These are phyloP conservation scores for Penium margaritaceum DNA, from an alignment of 139 green algal genomes.

Conservation along the genomic window DNA sequence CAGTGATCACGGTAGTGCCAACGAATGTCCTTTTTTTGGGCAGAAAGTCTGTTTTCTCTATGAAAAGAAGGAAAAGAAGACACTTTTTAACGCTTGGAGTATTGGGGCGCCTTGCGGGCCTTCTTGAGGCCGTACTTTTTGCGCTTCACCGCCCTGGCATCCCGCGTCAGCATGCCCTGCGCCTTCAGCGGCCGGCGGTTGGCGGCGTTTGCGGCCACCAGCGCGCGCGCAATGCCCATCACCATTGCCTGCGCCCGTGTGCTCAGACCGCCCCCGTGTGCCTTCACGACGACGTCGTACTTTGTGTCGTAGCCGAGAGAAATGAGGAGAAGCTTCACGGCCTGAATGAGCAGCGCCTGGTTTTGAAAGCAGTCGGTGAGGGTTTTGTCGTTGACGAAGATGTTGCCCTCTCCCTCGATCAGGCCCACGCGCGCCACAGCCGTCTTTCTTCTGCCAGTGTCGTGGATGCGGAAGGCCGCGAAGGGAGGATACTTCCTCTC, in stretches of 20 bases:
- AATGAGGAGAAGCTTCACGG: conserved; percentile 5
- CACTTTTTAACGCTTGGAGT: conserved; percentile 61
- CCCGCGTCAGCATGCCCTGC: conserved; percentile 43
- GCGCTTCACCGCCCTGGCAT: conserved; percentile 50
- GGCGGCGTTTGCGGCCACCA: conserved; percentile 12
- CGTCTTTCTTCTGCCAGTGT: conserved; percentile 19
- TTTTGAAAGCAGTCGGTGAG: conserved; percentile 22
- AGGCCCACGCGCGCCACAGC: conserved; percentile 21
- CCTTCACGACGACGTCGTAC: conserved; percentile 28
- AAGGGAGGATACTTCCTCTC: conserved; percentile 12
- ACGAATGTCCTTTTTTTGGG: too few relatives aligned
- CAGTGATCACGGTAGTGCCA: too few relatives aligned
- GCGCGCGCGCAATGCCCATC: conserved; percentile 21
- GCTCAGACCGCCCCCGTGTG: conserved; percentile 13
- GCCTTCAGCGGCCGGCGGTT: conserved; percentile 29
- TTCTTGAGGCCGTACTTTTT: conserved; percentile 65
- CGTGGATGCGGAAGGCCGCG: conserved; percentile 11
- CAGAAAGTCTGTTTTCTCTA: too few relatives aligned
- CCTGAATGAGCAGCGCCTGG: conserved; percentile 17
- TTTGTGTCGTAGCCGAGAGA: conserved; percentile 24
- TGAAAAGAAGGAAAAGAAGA: too few relatives aligned
- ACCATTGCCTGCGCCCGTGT: conserved; percentile 21
- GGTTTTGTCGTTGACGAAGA: conserved; percentile 10
- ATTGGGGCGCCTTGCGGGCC: conserved; percentile 59
- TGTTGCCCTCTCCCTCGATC: conserved; percentile 17